phyloP scores from a whole-genome alignment of 768 basidiomycete genomes.

The Gymnopilus junonius region DNA sequence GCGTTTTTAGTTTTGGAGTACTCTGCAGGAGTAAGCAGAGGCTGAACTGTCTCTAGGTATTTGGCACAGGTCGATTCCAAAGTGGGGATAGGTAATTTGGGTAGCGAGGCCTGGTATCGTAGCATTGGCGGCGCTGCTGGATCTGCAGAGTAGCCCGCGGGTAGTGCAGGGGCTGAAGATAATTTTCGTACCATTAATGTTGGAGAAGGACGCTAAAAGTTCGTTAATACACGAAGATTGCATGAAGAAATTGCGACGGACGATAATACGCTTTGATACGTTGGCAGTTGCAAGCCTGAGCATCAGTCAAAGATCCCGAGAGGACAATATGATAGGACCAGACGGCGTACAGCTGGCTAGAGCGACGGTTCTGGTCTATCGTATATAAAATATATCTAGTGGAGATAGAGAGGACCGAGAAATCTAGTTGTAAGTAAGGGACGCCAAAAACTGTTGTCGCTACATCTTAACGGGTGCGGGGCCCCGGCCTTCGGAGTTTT shows the following conservation, averaged over 20 bases:
- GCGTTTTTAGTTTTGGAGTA: constrained; percentile 59
- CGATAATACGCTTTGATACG: constrained; percentile 26
- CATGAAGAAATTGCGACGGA: constrained; percentile 9
- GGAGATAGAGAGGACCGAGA: constrained; percentile 18
- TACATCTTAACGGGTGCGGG: neutral
- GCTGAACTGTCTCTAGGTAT: constrained; percentile 85
- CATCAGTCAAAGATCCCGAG: constrained; percentile 18
- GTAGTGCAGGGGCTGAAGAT: constrained; percentile 25
- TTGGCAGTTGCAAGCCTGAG: constrained; percentile 25
- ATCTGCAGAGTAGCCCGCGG: constrained; percentile 48
- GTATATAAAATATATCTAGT: constrained; percentile 16
- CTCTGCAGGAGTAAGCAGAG: constrained; percentile 70
- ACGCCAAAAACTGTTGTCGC: neutral
- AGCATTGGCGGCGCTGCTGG: constrained; percentile 69
- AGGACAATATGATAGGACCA: constrained; percentile 11
- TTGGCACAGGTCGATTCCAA: constrained; percentile 83
- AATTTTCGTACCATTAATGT: constrained; percentile 26
- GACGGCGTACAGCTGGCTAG: constrained; percentile 13
- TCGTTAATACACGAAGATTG: constrained; percentile 1
- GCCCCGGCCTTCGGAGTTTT: neutral
- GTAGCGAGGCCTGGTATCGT: constrained; percentile 73
- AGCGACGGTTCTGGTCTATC: constrained; percentile 18
- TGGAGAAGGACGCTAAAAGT: constrained; percentile 21
- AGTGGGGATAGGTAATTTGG: constrained; percentile 82
- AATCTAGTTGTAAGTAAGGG: constrained; percentile 8